Percentiles rank a stretch among this genome's conserved stretches.
Conservation (phyloP, 192 early-diverging fungal species). For the Backusella australiensis region DNA sequence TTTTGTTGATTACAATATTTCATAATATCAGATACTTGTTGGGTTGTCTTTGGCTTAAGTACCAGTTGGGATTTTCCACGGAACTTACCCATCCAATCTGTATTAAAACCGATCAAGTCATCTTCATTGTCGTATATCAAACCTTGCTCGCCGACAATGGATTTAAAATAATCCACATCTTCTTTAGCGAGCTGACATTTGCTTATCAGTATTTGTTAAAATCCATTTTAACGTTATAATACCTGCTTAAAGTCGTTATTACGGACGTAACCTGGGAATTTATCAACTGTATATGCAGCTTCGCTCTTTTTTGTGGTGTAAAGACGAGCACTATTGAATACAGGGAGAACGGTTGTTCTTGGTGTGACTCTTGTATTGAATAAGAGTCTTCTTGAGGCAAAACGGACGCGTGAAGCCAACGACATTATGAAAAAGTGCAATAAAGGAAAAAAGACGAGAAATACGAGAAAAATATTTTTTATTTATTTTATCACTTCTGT, state of each 20-base stretch:
- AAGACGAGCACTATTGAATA: conserved; percentile 12
- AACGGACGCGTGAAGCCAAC: neutral
- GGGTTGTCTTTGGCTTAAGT: conserved; percentile 81
- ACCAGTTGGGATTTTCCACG: conserved; percentile 79
- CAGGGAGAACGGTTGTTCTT: neutral
- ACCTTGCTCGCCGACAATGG: conserved; percentile 41
- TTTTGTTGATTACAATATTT: conserved; percentile 83
- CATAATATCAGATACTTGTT: conserved; percentile 82
- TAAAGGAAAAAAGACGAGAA: neutral
- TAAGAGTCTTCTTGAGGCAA: conserved; percentile 2
- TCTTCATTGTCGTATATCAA: conserved; percentile 49
- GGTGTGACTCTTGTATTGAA: neutral
- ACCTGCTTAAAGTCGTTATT: conserved; percentile 44
- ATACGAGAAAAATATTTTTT: neutral
- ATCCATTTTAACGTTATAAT: neutral
- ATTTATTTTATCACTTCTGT: neutral
- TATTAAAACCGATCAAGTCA: conserved; percentile 73
- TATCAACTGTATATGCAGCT: conserved; percentile 43
- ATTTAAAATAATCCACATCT: conserved; percentile 61
- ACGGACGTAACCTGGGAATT: conserved; percentile 46
- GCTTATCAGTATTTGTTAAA: neutral
- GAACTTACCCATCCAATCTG: conserved; percentile 97
- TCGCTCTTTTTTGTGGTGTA: conserved; percentile 13
- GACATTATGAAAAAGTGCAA: neutral
- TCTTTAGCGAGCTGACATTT: conserved; percentile 46